Base-by-base conservation (phyloP, 306 rosid genomes). In the Benincasa hispida region DNA sequence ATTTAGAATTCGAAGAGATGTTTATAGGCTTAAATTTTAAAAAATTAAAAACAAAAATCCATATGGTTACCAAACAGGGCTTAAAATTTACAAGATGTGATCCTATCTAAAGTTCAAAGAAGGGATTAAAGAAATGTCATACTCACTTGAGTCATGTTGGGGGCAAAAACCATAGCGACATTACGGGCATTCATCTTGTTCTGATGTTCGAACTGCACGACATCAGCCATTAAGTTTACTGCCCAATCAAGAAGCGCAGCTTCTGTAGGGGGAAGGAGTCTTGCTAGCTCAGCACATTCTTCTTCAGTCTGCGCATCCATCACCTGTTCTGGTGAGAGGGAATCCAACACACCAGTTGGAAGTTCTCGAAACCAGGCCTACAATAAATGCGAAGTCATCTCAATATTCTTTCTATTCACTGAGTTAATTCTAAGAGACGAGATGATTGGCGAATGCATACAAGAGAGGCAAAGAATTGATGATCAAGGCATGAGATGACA, bases 181-280 rank as follows among this genome's bases (percentile, higher is more conserved):
- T 95, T 95, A 47, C 99, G 99, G 5, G 98, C 96, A 78, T 95
- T 89, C 98, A 95, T 95, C 92, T 95, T 95, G 92, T 95, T 95
- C 78, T 88, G 68, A 81, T 90, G 87, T 78, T 95, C 99, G 68
- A 89, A 14, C 85, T 95, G 97, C 73, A 93, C 96, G 72, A 92
- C 97, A 39, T 95, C 99, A 27, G 98, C 98, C 99, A 95, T 95
- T 39, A 95, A 84, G 83, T 95, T 95, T 74, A 95, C 77, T 10
- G 97, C 96, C 99, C 99, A 95, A 81, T 95, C 98, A 57, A 95
- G 89, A 67, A 95, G 77, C 5, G 97, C 98, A 55, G 97, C 91
- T 85, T 95, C 97, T 30, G 93, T 89, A 15, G 85, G 90, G 66
- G 99, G 99, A 55, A 95, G 96, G 76, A 90, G 85, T 73, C 90